These are phyloP conservation scores for Ustilago tritici DNA, from an alignment of 1,284 basidiomycete species.

Conservation along the genomic window DNA sequence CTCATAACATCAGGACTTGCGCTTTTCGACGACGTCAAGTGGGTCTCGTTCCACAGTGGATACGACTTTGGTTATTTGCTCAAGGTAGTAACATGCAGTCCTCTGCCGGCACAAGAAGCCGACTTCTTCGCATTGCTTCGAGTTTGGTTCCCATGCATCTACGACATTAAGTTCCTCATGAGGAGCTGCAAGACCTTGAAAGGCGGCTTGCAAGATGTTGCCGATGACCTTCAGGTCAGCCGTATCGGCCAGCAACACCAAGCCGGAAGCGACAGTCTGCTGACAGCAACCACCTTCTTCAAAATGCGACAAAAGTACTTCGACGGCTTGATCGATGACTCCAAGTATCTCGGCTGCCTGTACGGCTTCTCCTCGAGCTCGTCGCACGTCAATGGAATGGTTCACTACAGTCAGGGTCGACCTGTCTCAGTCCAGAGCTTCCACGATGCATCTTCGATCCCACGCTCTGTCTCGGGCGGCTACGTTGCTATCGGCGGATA, in stretches of 20 bases:
- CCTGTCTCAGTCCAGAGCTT: slow-evolving; percentile 50
- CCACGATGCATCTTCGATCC: slow-evolving; percentile 43
- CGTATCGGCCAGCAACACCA: slow-evolving; percentile 94
- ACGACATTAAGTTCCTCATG: slow-evolving; percentile 98
- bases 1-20: slow-evolving; percentile 96
- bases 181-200: slow-evolving; percentile 87
- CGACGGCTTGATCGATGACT: slow-evolving; percentile 80
- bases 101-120: slow-evolving; percentile 88
- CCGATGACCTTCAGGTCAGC: slow-evolving; percentile 88
- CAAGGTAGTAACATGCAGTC: slow-evolving; percentile 88
- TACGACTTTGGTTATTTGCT: slow-evolving; percentile 99
- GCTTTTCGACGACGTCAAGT: slow-evolving; percentile 87
- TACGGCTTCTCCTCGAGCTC: slow-evolving; percentile 66
- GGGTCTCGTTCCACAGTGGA: slow-evolving; percentile 99
- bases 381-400: slow-evolving; percentile 51
- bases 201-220: slow-evolving; percentile 94
- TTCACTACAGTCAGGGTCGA: slow-evolving; percentile 50
- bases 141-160: slow-evolving; percentile 96
- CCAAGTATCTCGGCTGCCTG: slow-evolving; percentile 66
- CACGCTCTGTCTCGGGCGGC: slow-evolving; percentile 45
- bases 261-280: slow-evolving; percentile 92
- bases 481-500: slow-evolving; percentile 37
- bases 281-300: slow-evolving; percentile 95
- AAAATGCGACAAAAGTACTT: slow-evolving; percentile 93
- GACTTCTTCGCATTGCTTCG: slow-evolving; percentile 88